These are phyloP conservation scores for Ascochyta clinopodiicola DNA, from an alignment of 2,329 filamentous ascomycete genomes.

Conservation along the genomic window DNA sequence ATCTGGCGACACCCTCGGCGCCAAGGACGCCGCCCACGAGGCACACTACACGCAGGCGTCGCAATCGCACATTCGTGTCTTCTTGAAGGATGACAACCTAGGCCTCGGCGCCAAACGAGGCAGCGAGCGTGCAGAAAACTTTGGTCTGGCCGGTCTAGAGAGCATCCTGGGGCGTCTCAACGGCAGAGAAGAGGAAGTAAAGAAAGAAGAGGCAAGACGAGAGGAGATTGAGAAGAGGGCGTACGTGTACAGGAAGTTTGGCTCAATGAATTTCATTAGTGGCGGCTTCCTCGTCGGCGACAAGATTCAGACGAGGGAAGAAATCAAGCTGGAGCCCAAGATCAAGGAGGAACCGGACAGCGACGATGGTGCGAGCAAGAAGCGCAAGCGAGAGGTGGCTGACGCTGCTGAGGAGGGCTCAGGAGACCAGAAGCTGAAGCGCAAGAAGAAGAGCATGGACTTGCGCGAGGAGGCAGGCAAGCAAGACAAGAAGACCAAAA, in stretches of 20 bases:
- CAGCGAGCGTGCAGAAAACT: constrained; percentile 72
- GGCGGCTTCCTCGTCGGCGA: constrained; percentile 76
- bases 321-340: constrained; percentile 50
- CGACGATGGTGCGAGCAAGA: constrained; percentile 38
- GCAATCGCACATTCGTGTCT: constrained; percentile 82
- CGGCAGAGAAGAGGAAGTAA: constrained; percentile 78
- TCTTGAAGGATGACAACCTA: constrained; percentile 88
- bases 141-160: constrained; percentile 85
- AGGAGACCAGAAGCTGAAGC: constrained; percentile 43
- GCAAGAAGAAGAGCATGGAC: constrained; percentile 48
- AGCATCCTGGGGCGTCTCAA: constrained; percentile 88
- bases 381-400: constrained; percentile 39
- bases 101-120: constrained; percentile 84
- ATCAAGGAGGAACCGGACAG: constrained; percentile 52
- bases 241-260: constrained; percentile 78
- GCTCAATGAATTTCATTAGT: constrained; percentile 82
- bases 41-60: constrained; percentile 80
- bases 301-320: constrained; percentile 24
- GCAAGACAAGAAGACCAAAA: constrained; percentile 26
- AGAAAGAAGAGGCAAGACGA: constrained; percentile 71
- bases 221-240: constrained; percentile 74
- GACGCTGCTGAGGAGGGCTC: constrained; percentile 43
- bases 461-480: constrained; percentile 38
- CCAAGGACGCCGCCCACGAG: constrained; percentile 75
- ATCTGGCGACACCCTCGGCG: constrained; percentile 82